Percentiles rank a stretch among this genome's conserved stretches.
phyloP scores from a whole-genome alignment of 1,284 basidiomycete species.

The Porodaedalea pini region DNA sequence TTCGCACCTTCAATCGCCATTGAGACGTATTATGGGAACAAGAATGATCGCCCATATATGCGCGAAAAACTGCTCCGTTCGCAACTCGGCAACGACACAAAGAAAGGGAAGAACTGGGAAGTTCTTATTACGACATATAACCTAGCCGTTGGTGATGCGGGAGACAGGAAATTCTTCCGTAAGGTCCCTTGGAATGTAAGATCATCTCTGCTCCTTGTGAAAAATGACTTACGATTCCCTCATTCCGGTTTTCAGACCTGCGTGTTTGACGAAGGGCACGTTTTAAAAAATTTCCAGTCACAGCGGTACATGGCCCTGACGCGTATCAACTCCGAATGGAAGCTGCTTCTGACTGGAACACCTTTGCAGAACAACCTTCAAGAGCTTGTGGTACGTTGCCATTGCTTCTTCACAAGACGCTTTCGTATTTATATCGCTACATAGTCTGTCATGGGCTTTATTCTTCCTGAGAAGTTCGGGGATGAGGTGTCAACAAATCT shows the following conservation, averaged over 20 bases:
- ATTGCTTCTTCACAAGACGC: constrained; percentile 14
- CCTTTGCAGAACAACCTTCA: constrained; percentile 91
- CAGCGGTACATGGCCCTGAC: constrained; percentile 91
- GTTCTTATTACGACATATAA: constrained; percentile 97
- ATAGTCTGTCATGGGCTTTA: constrained; percentile 97
- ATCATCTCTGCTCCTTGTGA: constrained; percentile 21
- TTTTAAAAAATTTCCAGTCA: constrained; percentile 95
- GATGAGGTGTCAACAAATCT: constrained; percentile 67
- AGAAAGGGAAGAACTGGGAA: constrained; percentile 69
- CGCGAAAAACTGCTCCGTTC: constrained; percentile 70
- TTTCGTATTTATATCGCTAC: not conserved
- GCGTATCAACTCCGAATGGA: constrained; percentile 84
- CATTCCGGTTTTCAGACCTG: constrained; percentile 55
- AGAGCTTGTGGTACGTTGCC: constrained; percentile 82
- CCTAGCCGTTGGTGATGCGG: constrained; percentile 82
- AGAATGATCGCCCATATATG: constrained; percentile 80
- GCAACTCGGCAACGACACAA: constrained; percentile 38
- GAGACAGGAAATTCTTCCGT: constrained; percentile 90
- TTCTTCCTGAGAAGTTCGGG: constrained; percentile 87
- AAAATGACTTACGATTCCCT: not conserved
- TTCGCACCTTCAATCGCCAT: constrained; percentile 89
- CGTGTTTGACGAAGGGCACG: constrained; percentile 94
- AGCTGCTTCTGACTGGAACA: constrained; percentile 92
- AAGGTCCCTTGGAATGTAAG: constrained; percentile 88
- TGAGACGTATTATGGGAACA: constrained; percentile 90